A percentile compares a stretch with the other conserved stretches of the same genome.
These are phyloP conservation scores for Perkinsus marinus DNA, from an alignment of 169 alveolate genomes.

Conservation along the genomic window DNA sequence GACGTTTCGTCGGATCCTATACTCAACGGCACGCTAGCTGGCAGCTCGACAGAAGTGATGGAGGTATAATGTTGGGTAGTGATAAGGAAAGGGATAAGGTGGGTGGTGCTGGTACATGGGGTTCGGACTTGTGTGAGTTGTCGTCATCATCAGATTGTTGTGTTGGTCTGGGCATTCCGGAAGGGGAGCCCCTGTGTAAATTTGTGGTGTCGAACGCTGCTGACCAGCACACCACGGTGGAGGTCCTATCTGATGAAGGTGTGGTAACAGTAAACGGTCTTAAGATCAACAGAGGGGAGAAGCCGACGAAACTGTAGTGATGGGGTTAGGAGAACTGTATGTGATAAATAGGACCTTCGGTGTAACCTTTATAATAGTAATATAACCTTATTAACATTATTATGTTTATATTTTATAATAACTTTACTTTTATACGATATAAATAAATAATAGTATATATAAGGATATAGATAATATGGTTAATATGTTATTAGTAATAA, in stretches of 20 bases:
- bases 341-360: no score
- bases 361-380: no score
- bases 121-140: not conserved
- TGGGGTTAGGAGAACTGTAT: no score
- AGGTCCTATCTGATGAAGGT: not conserved
- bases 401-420: no score
- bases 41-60: not conserved
- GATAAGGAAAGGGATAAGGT: not conserved
- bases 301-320: not conserved
- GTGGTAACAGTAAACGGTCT: not conserved
- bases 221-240: not conserved
- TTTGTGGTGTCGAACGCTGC: not conserved
- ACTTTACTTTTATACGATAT: no score
- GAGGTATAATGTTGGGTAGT: not conserved
- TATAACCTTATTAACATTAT: no score
- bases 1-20: not conserved
- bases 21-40: not conserved
- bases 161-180: not conserved
- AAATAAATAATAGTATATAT: no score
- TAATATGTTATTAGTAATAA: no score
- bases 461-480: no score
- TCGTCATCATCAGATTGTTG: not conserved
- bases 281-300: not conserved
- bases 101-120: not conserved
- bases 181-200: not conserved